Conservation (phyloP, 148 eudicot genomes). For the Rhododendron molle region DNA sequence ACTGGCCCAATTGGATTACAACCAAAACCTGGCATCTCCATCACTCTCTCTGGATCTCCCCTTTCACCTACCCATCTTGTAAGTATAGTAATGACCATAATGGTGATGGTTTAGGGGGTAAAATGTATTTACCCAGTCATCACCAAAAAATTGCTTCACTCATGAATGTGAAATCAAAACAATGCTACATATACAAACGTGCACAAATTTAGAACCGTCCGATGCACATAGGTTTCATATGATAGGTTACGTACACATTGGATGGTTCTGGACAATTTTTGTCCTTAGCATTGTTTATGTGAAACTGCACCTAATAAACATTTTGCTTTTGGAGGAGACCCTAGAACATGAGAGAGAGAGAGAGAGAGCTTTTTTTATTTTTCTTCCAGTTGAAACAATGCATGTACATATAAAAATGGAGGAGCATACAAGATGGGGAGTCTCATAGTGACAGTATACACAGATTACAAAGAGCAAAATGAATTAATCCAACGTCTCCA, state of each 20-base stretch:
- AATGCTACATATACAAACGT: too few relatives aligned
- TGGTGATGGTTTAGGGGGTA: background rate
- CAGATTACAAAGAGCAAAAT: constrained; percentile 9
- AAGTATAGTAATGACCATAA: background rate
- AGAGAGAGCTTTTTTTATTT: background rate
- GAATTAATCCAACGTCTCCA: constrained; percentile 3
- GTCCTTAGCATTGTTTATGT: background rate
- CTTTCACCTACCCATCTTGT: background rate
- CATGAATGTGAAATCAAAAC: background rate
- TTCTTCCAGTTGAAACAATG: constrained; percentile 2
- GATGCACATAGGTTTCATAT: too few relatives aligned
- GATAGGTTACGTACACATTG: background rate
- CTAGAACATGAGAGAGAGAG: background rate
- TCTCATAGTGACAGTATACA: constrained; percentile 10
- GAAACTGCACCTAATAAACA: background rate
- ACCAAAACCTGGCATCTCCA: background rate
- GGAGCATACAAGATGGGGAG: background rate
- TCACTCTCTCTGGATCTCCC: background rate
- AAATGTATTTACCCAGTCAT: background rate
- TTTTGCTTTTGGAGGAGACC: background rate
- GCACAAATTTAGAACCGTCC: background rate
- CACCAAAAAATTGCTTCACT: background rate
- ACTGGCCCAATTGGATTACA: background rate
- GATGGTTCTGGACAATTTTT: too few relatives aligned
- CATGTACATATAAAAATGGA: background rate